A percentile compares a stretch with the other conserved stretches of the same genome.
phyloP scores from a whole-genome alignment of 1,284 basidiomycete genomes.

The Trichosporon ovoides region DNA sequence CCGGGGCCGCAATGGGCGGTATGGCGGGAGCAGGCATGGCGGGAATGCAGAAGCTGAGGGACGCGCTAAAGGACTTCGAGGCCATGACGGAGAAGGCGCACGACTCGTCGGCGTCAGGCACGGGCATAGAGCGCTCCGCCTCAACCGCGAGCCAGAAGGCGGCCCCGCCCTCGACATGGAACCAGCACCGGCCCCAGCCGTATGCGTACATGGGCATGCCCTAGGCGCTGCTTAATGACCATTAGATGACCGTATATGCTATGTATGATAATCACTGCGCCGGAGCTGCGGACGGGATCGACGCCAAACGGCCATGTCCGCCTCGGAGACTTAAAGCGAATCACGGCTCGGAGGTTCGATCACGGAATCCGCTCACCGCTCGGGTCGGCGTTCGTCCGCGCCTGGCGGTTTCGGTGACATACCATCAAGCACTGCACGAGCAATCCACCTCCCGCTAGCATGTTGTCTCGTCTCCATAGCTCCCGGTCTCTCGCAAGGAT shows the following conservation, averaged over 20 bases:
- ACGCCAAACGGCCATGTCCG: neutral
- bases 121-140: neutral
- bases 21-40: constrained; percentile 12
- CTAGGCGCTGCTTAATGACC: neutral
- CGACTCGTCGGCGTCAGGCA: neutral
- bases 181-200: neutral
- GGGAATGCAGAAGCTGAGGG: constrained; percentile 43
- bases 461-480: too few species aligned
- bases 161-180: neutral
- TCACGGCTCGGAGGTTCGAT: neutral
- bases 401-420: neutral
- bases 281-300: neutral
- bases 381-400: neutral
- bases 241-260: neutral
- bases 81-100: constrained; percentile 12
- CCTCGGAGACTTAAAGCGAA: neutral
- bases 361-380: neutral
- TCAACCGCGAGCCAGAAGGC: neutral
- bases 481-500: too few species aligned
- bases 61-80: constrained; percentile 47
- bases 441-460: too few species aligned
- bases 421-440: too few species aligned
- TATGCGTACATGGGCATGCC: neutral
- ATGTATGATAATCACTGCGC: neutral
- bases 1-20: constrained; percentile 41